Evolutionary conservation across 2,329 filamentous ascomycete genomes (phyloP).

Genomic region (Chaetomiaceae sp.): DNA sequence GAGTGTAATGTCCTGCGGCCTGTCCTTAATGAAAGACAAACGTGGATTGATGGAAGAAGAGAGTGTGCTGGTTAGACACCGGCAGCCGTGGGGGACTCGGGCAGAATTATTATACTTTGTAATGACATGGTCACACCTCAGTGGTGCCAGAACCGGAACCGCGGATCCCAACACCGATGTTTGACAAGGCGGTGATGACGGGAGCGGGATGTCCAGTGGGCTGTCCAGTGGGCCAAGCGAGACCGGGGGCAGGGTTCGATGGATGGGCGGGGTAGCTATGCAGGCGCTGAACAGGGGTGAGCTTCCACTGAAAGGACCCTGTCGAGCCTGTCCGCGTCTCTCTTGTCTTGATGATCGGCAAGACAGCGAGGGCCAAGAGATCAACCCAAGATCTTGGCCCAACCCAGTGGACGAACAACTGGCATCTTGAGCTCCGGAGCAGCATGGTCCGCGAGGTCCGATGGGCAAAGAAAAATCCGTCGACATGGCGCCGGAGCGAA

Average conservation of each 20-base stretch:
- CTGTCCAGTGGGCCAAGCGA: conserved; percentile 18
- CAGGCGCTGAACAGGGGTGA: too few species aligned
- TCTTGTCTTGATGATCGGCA: background rate
- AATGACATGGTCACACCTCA: background rate
- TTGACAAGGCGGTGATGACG: conserved; percentile 6
- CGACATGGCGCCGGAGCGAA: background rate
- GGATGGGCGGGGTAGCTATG: too few species aligned
- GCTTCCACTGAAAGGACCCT: too few species aligned
- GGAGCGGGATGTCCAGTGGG: too few species aligned
- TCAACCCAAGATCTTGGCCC: conserved; percentile 6
- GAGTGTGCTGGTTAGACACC: background rate
- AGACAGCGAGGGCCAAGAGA: background rate
- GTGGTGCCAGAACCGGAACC: conserved; percentile 11
- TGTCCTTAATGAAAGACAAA: background rate
- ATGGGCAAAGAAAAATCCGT: background rate
- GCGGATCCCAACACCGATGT: conserved; percentile 8
- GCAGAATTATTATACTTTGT: conserved; percentile 15
- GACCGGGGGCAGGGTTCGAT: too few species aligned
- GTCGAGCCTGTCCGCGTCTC: too few species aligned
- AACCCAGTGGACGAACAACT: too few species aligned
- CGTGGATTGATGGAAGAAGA: background rate
- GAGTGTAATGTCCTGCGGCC: background rate
- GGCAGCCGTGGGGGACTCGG: background rate
- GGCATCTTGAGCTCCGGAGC: conserved; percentile 1
- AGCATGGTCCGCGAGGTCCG: background rate